These are phyloP conservation scores for Mycosphaerella sp. DNA, from an alignment of 2,329 filamentous ascomycete genomes.

Conservation along the genomic window DNA sequence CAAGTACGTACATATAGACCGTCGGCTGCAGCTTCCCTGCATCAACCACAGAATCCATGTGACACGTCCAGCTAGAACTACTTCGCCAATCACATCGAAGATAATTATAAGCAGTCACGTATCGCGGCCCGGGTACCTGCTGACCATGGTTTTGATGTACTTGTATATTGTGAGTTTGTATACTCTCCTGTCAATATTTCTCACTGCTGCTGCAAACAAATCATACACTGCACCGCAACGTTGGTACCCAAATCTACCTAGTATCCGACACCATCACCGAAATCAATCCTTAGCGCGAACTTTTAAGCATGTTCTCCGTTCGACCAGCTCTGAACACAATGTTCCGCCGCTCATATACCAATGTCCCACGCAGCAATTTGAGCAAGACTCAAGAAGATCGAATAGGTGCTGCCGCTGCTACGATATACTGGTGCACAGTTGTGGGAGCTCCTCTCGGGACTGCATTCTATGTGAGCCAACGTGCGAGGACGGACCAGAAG, in stretches of 20 bases:
- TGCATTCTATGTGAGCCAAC: conserved; percentile 31
- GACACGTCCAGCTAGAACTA: not conserved
- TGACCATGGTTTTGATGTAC: not conserved
- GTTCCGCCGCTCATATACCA: conserved; percentile 24
- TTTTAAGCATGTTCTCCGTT: not conserved
- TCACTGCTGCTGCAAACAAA: not conserved
- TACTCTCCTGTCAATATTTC: not conserved
- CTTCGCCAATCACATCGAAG: not conserved
- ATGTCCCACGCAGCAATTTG: conserved; percentile 19
- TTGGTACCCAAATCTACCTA: not conserved
- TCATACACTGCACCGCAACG: not conserved
- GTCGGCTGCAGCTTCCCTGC: not conserved
- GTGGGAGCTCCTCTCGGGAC: conserved; percentile 34
- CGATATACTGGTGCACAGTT: conserved; percentile 33
- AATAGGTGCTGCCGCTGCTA: conserved; percentile 26
- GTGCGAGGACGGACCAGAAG: conserved; percentile 29
- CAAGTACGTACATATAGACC: not conserved
- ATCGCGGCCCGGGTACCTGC: not conserved
- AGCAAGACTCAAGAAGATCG: conserved; percentile 18
- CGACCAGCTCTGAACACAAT: not conserved
- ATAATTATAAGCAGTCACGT: not conserved
- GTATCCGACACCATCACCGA: not conserved
- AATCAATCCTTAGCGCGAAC: not conserved
- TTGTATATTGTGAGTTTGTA: not conserved
- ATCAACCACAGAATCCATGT: not conserved